Conservation (phyloP, 371 early-diverging fungal species). For the Syncephalastrum sp. region DNA sequence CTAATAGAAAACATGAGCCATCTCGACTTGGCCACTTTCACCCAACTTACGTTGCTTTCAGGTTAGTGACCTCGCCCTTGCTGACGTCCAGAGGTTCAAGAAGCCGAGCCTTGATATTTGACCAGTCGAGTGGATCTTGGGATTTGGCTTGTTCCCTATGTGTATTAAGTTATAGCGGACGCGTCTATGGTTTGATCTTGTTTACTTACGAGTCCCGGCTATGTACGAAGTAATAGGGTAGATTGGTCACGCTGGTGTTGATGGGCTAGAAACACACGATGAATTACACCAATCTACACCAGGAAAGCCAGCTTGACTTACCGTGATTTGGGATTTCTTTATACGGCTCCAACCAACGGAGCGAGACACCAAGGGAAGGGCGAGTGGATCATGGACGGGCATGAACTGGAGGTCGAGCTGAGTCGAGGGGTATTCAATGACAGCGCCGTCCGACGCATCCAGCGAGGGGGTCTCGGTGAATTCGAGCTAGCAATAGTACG, state of each 20-base stretch:
- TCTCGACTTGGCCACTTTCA: neutral
- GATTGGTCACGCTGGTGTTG: no score
- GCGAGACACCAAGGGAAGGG: conserved; percentile 27
- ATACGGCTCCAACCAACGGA: conserved; percentile 32
- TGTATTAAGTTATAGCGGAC: no score
- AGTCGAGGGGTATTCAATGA: conserved; percentile 7
- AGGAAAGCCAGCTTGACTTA: no score
- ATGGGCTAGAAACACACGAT: no score
- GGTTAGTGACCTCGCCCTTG: conserved; percentile 11
- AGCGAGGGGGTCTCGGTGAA: conserved; percentile 20
- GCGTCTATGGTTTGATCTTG: no score
- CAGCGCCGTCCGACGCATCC: conserved; percentile 20
- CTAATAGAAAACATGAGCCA: conserved; percentile 10
- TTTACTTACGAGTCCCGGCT: no score
- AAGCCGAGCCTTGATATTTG: conserved; percentile 17
- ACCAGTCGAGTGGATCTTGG: no score
- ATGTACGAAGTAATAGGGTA: no score
- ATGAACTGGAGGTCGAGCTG: conserved; percentile 10
- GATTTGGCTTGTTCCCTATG: no score
- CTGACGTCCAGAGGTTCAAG: conserved; percentile 8
- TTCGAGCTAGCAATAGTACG: conserved; percentile 11
- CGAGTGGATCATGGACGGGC: conserved; percentile 30
- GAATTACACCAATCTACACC: no score
- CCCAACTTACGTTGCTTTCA: conserved; percentile 32
- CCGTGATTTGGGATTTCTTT: neutral